A percentile compares a stretch with the other conserved stretches of the same genome.
These are phyloP conservation scores for Tuber brumale DNA, from an alignment of 495 filamentous ascomycete species.

Conservation along the genomic window DNA sequence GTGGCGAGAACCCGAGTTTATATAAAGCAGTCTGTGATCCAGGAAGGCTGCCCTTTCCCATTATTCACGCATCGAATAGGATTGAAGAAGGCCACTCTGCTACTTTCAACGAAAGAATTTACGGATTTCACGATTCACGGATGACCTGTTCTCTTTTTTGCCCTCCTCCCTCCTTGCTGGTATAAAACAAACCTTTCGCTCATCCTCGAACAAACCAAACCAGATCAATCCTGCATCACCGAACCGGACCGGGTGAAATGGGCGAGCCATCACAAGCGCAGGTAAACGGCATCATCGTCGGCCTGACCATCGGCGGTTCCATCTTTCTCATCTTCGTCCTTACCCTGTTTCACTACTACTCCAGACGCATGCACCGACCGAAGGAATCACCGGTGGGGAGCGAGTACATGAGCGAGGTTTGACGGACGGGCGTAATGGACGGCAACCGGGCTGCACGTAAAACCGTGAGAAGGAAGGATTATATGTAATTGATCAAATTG, in stretches of 20 bases:
- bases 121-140: conserved; percentile 5
- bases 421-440: neutral
- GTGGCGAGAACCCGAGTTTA: neutral
- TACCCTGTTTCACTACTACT: conserved; percentile 37
- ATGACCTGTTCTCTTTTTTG: neutral
- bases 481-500: neutral
- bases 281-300: conserved; percentile 38
- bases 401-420: conserved; percentile 22
- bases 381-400: conserved; percentile 22
- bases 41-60: neutral
- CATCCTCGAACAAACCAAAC: neutral
- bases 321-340: conserved; percentile 38
- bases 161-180: neutral
- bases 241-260: conserved; percentile 5
- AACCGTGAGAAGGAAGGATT: neutral
- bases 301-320: conserved; percentile 25
- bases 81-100: neutral
- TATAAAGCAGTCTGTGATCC: neutral
- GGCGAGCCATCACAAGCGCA: conserved; percentile 34
- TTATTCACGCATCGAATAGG: neutral
- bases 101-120: neutral
- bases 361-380: conserved; percentile 32
- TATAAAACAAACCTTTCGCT: neutral
- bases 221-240: neutral
- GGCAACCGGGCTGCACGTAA: neutral